Conservation (phyloP, 768 basidiomycete species). For the Lentinula aciculospora region DNA sequence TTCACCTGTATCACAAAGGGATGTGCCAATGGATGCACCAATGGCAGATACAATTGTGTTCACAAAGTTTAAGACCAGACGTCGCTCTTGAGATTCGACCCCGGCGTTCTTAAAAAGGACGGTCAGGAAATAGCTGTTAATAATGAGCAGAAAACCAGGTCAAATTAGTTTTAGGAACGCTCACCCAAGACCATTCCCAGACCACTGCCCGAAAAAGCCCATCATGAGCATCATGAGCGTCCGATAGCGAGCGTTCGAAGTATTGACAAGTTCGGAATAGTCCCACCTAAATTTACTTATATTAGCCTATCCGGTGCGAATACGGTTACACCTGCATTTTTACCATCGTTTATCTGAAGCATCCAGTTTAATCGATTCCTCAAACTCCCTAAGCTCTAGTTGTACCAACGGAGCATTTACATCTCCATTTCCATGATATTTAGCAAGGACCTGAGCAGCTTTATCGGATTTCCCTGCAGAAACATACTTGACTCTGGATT, state of each 20-base stretch:
- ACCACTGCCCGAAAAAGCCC: conserved; percentile 46
- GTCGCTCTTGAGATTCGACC: conserved; percentile 30
- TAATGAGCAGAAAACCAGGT: background rate
- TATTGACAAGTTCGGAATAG: conserved; percentile 44
- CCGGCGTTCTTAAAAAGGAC: conserved; percentile 35
- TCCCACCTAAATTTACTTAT: conserved; percentile 31
- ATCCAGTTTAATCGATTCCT: conserved; percentile 41
- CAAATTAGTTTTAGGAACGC: conserved; percentile 1
- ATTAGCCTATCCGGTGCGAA: background rate
- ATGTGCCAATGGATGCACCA: conserved; percentile 36
- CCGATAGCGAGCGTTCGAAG: conserved; percentile 39
- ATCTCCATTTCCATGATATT: conserved; percentile 49
- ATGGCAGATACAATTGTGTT: conserved; percentile 34
- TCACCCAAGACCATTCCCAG: conserved; percentile 36
- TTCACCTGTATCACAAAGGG: conserved; percentile 33
- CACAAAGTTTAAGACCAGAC: conserved; percentile 36
- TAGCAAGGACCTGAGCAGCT: conserved; percentile 33
- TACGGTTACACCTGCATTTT: conserved; percentile 17
- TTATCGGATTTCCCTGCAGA: background rate
- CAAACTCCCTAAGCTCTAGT: conserved; percentile 47
- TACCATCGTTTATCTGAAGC: conserved; percentile 53
- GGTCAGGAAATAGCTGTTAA: conserved; percentile 34
- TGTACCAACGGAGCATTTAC: conserved; percentile 43
- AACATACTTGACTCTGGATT: background rate
- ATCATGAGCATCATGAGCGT: conserved; percentile 45